Evolutionary conservation across 2,329 filamentous ascomycete species (phyloP), one percentile per base, ranked within the genome.

Genomic region (Fusarium praegraminearum): DNA sequence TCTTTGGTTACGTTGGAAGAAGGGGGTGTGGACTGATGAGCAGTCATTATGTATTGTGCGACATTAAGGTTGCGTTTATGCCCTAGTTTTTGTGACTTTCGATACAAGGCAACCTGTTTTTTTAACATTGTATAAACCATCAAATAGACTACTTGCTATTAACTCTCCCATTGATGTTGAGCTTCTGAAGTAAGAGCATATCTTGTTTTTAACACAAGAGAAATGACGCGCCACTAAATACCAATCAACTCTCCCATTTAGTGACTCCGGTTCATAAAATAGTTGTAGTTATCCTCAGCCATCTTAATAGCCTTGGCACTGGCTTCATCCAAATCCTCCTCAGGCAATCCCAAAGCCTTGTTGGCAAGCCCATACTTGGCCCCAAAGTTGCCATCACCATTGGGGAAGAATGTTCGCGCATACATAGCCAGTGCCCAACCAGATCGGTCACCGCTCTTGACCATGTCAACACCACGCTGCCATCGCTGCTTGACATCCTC

Each of bases 291-390:
- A 1, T 26, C 49, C 15, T 75, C 57, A 2, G 72, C 56, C 79
- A 86, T 75, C 10, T 83, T 78, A 0, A 90, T 68, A 0, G 83
- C 85, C 26, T 75, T 75, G 75, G 79, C 82, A 0, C 86, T 91
- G 26, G 80, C 79, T 63, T 86, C 83, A 70, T 91, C 88, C 46
- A 91, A 66, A 44, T 84, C 82, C 76, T 91, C 89, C 65, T 85
- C 78, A 0, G 86, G 84, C 73, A 92, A 77, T 0, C 83, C 86
- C n/a, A 92, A 77, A 7, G 80, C 70, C 16, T 84, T 81, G 65
- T 91, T 91, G 4, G 69, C 75, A 16, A 78, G 58, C 1, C 74
- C 75, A 15, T 77, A 36, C 36, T 78, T 78, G 53, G 79, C 82
- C 36, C 76, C 79, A 58, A 84, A 83, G 65, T 83, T 80, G 8